A percentile compares a stretch with the other conserved stretches of the same genome.
Evolutionary conservation across 1,139 yeast genomes (phyloP).

Genomic region (Hemisphaericaspora lyxosophila): DNA sequence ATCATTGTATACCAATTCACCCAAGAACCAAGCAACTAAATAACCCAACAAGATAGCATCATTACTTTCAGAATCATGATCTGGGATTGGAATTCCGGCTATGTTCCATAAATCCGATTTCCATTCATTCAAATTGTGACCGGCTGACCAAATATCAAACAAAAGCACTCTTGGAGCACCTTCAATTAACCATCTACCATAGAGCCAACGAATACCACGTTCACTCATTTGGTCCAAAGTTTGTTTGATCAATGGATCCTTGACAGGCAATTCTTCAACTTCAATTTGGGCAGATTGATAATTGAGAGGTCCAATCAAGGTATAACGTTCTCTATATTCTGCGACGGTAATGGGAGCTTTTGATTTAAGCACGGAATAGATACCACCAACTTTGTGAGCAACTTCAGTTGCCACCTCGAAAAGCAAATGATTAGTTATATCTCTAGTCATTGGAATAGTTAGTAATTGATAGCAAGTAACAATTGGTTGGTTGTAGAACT

Average conservation of each 20-base stretch:
- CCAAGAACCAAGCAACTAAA: slow-evolving; percentile 94
- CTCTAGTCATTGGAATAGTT: slow-evolving; percentile 57
- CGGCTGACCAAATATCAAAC: slow-evolving; percentile 81
- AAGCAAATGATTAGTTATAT: slow-evolving; percentile 76
- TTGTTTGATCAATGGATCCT: slow-evolving; percentile 58
- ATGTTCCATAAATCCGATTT: slow-evolving; percentile 88
- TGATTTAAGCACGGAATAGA: slow-evolving; percentile 92
- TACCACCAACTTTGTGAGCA: slow-evolving; percentile 97
- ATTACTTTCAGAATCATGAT: slow-evolving; percentile 81
- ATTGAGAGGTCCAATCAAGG: slow-evolving; percentile 84
- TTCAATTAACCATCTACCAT: slow-evolving; percentile 96
- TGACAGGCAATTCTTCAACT: slow-evolving; percentile 82
- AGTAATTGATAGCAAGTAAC: background rate
- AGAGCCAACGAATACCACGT: slow-evolving; percentile 79
- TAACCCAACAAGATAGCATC: slow-evolving; percentile 93
- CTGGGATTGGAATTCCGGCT: slow-evolving; percentile 93
- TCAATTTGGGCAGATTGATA: slow-evolving; percentile 83
- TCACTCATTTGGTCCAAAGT: slow-evolving; percentile 72
- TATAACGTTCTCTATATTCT: slow-evolving; percentile 86
- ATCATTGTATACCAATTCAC: slow-evolving; percentile 84
- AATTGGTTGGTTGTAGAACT: too few species aligned
- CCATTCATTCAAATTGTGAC: slow-evolving; percentile 80
- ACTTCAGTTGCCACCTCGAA: slow-evolving; percentile 98
- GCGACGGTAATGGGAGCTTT: slow-evolving; percentile 97
- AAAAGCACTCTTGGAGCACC: slow-evolving; percentile 93